Conservation (phyloP, 108 stramenopile genomes). For the Conticribra guillardii region DNA sequence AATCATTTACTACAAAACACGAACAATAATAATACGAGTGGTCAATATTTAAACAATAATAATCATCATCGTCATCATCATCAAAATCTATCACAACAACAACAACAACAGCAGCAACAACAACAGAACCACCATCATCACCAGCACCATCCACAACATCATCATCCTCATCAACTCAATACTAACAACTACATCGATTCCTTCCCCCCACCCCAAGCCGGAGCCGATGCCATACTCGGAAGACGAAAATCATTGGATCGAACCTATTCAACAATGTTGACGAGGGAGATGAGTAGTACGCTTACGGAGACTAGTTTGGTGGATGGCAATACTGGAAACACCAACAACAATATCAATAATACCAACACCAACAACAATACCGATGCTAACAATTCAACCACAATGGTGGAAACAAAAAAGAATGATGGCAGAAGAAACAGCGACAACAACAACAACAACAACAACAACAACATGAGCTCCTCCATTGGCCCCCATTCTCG, state of each 20-base stretch:
- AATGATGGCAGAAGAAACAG: too few species aligned
- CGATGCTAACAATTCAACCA: too few species aligned
- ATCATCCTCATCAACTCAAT: slow-evolving; percentile 1
- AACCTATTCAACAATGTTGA: neutral
- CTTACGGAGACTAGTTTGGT: neutral
- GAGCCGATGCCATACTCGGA: slow-evolving; percentile 45
- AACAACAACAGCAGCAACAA: neutral
- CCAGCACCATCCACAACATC: neutral
- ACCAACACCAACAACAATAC: neutral
- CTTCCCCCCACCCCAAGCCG: slow-evolving; percentile 14
- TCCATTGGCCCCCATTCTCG: too few species aligned
- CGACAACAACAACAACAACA: too few species aligned
- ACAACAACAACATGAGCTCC: too few species aligned
- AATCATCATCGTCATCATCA: slow-evolving; percentile 1
- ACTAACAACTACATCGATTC: neutral
- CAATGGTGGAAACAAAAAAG: too few species aligned
- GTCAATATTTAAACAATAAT: neutral
- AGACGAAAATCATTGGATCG: too few species aligned
- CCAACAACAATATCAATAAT: neutral
- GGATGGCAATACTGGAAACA: neutral
- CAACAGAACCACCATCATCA: slow-evolving; percentile 8
- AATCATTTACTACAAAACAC: neutral
- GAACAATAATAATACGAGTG: neutral
- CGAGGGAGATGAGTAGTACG: neutral
- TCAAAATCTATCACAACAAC: slow-evolving; percentile 8